Evolutionary conservation across 2,329 filamentous ascomycete species (phyloP).

Genomic region (Clarireedia hainanense): DNA sequence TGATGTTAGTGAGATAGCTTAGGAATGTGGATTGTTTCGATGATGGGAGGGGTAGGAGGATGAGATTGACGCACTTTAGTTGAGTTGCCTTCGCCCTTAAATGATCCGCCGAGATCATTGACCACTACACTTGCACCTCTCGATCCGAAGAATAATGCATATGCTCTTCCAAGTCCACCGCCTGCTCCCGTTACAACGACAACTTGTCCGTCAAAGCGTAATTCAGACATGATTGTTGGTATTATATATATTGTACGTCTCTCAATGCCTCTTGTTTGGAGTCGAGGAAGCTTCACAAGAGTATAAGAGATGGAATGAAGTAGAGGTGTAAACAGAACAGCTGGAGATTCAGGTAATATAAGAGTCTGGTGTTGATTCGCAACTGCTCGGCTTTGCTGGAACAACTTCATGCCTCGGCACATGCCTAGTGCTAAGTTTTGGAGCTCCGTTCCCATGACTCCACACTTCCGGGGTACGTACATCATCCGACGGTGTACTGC

Average conservation of each 20-base stretch:
- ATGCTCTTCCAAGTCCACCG: constrained; percentile 73
- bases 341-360: background rate
- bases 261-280: background rate
- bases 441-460: constrained; percentile 7
- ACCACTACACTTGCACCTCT: constrained; percentile 92
- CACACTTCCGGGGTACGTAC: constrained; percentile 2
- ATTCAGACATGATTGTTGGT: constrained; percentile 41
- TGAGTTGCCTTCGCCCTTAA: constrained; percentile 85
- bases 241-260: background rate
- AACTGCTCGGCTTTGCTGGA: background rate
- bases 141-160: constrained; percentile 80
- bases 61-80: constrained; percentile 55
- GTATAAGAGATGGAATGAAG: background rate
- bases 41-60: background rate
- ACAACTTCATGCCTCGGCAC: constrained; percentile 7
- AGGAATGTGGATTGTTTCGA: background rate
- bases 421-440: background rate
- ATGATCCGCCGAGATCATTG: constrained; percentile 88
- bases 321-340: background rate
- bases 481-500: background rate
- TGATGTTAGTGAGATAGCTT: constrained; percentile 7
- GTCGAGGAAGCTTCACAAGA: background rate
- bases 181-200: constrained; percentile 84
- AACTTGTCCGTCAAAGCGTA: constrained; percentile 81
- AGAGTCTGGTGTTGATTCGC: background rate